phyloP scores from a whole-genome alignment of 2,329 filamentous ascomycete genomes.

The Penicillium sp. region DNA sequence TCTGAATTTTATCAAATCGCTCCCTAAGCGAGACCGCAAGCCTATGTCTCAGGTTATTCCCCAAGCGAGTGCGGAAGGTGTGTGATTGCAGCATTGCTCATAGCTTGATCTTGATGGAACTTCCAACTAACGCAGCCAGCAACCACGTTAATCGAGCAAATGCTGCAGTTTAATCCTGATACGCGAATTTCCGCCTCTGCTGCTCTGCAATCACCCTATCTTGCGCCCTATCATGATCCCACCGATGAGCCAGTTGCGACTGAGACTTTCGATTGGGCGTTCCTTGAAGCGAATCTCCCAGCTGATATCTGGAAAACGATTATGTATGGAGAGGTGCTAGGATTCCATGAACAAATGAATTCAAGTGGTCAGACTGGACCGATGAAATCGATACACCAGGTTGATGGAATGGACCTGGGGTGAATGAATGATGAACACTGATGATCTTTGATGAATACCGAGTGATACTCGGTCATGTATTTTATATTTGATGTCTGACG shows the following conservation, averaged over 20 bases:
- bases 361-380: background rate
- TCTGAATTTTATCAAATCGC: conserved; percentile 90
- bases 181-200: conserved; percentile 85
- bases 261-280: conserved; percentile 99
- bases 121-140: conserved; percentile 51
- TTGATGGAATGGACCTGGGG: conserved; percentile 12
- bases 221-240: conserved; percentile 94
- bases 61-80: conserved; percentile 83
- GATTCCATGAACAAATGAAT: conserved; percentile 14
- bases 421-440: background rate
- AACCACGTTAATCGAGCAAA: conserved; percentile 86
- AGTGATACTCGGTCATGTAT: background rate
- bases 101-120: too few species aligned
- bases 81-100: conserved; percentile 27
- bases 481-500: background rate
- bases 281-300: conserved; percentile 93
- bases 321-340: conserved; percentile 61
- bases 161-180: conserved; percentile 96
- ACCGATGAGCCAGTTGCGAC: conserved; percentile 92
- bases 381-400: background rate
- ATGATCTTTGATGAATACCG: background rate
- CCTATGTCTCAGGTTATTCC: conserved; percentile 86
- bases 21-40: conserved; percentile 88
- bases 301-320: conserved; percentile 99
- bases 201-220: conserved; percentile 85